These are phyloP conservation scores for Thuidium tamariscinum DNA, from an alignment of 225 moss, liverwort and hornwort genomes.

Conservation along the genomic window DNA sequence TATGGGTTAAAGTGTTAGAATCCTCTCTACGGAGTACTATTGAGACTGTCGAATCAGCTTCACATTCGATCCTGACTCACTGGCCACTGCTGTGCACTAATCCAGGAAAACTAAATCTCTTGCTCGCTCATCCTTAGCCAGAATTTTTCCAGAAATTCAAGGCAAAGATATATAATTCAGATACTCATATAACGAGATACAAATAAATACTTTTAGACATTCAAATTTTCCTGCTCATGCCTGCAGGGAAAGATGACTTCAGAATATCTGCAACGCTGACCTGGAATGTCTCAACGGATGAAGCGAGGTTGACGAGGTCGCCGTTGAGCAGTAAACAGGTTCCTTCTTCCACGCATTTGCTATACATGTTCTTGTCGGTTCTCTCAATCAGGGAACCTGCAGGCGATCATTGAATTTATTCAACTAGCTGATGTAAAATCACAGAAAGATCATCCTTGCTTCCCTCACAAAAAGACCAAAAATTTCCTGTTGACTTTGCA, in stretches of 20 bases:
- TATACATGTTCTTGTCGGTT: background rate
- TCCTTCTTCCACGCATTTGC: background rate
- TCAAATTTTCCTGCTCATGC: no score
- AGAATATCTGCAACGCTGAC: background rate
- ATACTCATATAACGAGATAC: no score
- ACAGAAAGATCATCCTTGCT: background rate
- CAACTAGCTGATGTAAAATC: background rate
- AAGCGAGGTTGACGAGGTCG: background rate
- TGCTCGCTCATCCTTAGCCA: no score
- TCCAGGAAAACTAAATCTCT: no score
- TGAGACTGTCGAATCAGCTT: no score
- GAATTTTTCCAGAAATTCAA: no score
- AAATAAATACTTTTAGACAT: no score
- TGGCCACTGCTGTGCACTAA: no score
- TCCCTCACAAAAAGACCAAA: background rate
- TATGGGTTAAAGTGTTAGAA: background rate
- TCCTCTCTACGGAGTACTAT: no score
- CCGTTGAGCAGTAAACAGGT: background rate
- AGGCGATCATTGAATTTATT: background rate
- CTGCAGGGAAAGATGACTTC: background rate
- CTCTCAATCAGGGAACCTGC: background rate
- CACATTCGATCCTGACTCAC: no score
- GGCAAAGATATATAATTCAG: no score
- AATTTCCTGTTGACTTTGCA: no score
- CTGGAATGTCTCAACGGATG: background rate